Conservation (phyloP, 495 filamentous ascomycete genomes). For the Penicillium bovifimosum region DNA sequence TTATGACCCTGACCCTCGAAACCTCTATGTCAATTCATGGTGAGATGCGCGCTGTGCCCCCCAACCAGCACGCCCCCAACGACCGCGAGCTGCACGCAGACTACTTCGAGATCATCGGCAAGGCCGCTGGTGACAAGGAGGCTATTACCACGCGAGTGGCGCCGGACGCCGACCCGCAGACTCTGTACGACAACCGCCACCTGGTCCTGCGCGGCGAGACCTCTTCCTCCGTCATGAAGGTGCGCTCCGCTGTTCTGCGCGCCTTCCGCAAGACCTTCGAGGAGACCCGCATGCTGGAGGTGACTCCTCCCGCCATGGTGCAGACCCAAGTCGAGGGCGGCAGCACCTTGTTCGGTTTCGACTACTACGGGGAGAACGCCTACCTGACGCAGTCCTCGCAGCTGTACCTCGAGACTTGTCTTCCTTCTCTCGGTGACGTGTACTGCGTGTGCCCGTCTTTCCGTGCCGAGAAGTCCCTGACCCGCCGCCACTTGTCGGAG, state of each 20-base stretch:
- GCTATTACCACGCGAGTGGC: conserved; percentile 91
- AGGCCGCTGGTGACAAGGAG: conserved; percentile 82
- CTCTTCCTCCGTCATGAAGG: conserved; percentile 84
- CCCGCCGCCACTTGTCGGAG: conserved; percentile 88
- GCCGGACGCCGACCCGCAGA: conserved; percentile 70
- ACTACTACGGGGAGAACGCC: conserved; percentile 91
- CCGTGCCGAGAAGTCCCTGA: conserved; percentile 93
- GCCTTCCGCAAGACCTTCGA: conserved; percentile 81
- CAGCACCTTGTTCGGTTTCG: conserved; percentile 85
- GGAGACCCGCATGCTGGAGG: conserved; percentile 71
- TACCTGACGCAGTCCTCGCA: conserved; percentile 97
- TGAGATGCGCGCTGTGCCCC: conserved; percentile 80
- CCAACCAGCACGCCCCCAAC: conserved; percentile 73
- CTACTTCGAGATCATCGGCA: conserved; percentile 81
- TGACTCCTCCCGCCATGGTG: conserved; percentile 93
- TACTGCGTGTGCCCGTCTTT: conserved; percentile 99
- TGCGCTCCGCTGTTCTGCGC: conserved; percentile 75
- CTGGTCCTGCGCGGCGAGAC: conserved; percentile 85
- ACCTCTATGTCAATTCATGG: conserved; percentile 84
- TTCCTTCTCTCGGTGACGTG: conserved; percentile 86
- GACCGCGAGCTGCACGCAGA: conserved; percentile 92
- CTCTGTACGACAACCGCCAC: conserved; percentile 84
- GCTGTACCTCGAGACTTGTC: conserved; percentile 93
- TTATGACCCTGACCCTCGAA: conserved; percentile 79
- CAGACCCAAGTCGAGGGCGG: conserved; percentile 98